phyloP scores from a whole-genome alignment of 495 filamentous ascomycete species.

The Penicillium tannophilum region DNA sequence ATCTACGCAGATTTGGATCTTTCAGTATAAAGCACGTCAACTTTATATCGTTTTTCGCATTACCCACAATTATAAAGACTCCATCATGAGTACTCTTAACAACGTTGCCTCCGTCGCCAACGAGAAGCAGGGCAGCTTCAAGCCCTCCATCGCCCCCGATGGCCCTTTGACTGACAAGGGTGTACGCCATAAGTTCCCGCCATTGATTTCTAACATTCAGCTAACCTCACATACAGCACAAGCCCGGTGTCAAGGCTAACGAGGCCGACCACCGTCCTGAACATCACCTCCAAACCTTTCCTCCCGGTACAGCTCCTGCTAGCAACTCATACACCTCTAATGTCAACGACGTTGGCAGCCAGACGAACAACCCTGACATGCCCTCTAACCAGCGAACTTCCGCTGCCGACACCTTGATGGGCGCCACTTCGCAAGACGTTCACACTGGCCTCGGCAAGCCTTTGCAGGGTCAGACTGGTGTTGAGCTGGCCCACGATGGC shows the following conservation, averaged over 20 bases:
- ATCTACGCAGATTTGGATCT: too few relatives aligned
- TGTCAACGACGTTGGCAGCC: slow-evolving; percentile 44
- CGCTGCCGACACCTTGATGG: slow-evolving; percentile 58
- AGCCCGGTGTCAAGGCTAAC: slow-evolving; percentile 60
- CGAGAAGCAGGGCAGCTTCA: slow-evolving; percentile 36
- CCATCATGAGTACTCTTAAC: slow-evolving; percentile 53
- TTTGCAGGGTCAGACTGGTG: slow-evolving; percentile 58
- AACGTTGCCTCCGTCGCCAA: slow-evolving; percentile 56
- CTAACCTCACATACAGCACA: slow-evolving; percentile 54
- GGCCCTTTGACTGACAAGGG: slow-evolving; percentile 56
- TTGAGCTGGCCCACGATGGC: slow-evolving; percentile 60
- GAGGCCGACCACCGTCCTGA: slow-evolving; percentile 63
- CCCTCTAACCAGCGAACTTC: slow-evolving; percentile 43
- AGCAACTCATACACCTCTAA: slow-evolving; percentile 63
- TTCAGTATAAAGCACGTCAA: too few relatives aligned
- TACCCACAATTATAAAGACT: neutral
- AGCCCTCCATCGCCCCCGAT: slow-evolving; percentile 45
- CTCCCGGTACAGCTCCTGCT: slow-evolving; percentile 66
- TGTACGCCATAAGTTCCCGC: slow-evolving; percentile 39
- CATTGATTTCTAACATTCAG: neutral
- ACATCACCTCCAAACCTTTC: slow-evolving; percentile 61
- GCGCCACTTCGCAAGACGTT: slow-evolving; percentile 65
- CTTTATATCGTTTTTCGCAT: too few relatives aligned
- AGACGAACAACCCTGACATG: slow-evolving; percentile 48
- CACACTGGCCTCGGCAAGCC: slow-evolving; percentile 64